These are phyloP conservation scores for Coemansia javaensis DNA, from an alignment of 192 early-diverging fungal species.

Conservation along the genomic window DNA sequence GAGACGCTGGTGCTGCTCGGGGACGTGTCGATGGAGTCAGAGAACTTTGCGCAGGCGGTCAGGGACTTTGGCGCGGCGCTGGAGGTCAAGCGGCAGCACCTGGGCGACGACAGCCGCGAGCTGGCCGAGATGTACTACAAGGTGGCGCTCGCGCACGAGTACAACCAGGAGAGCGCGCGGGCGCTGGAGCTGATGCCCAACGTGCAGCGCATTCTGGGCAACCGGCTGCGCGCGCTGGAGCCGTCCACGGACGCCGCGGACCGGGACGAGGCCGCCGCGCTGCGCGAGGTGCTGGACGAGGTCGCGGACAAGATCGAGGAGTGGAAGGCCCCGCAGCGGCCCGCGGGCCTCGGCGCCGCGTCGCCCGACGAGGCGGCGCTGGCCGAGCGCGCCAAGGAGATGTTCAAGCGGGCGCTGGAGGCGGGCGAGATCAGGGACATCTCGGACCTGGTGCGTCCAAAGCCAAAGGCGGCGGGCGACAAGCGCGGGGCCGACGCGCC, in stretches of 20 bases:
- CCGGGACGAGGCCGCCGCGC: constrained; percentile 12
- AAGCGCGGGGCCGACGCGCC: constrained; percentile 19
- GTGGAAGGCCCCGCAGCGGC: constrained; percentile 36
- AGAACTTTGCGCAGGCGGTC: constrained; percentile 53
- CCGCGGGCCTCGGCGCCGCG: constrained; percentile 15
- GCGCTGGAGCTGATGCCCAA: constrained; percentile 45
- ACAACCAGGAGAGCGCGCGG: constrained; percentile 28
- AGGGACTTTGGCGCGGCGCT: constrained; percentile 41
- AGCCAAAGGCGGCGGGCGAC: constrained; percentile 11
- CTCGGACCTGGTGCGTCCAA: constrained; percentile 21
- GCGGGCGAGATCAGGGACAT: constrained; percentile 41
- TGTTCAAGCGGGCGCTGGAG: constrained; percentile 42
- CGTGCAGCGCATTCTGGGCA: constrained; percentile 39
- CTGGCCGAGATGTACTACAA: constrained; percentile 52
- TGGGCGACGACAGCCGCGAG: constrained; percentile 39
- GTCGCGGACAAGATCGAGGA: constrained; percentile 42
- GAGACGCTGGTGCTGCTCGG: constrained; percentile 61
- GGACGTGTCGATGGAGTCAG: constrained; percentile 83
- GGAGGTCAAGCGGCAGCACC: constrained; percentile 25
- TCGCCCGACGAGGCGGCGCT: constrained; percentile 18
- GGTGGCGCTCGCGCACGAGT: constrained; percentile 48
- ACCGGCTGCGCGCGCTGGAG: constrained; percentile 9
- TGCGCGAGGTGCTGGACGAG: constrained; percentile 40
- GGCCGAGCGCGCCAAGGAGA: constrained; percentile 40
- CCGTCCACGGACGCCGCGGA: constrained; percentile 6